phyloP scores from a whole-genome alignment of 345 rosid species.

The Dipteronia sinensis region DNA sequence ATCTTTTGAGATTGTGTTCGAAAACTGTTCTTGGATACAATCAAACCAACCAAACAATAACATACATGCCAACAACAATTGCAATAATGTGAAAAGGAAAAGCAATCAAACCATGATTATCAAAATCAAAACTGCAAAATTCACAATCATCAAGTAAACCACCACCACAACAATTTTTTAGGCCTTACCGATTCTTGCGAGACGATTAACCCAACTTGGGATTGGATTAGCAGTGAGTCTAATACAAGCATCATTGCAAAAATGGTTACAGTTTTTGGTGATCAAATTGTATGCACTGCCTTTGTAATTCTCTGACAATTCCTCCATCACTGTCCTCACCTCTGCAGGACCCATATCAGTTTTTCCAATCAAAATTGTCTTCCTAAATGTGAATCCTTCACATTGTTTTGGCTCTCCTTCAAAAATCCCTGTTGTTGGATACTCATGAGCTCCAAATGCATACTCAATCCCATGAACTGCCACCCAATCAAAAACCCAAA shows the following conservation, averaged over 20 bases:
- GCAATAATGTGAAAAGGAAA: not conserved
- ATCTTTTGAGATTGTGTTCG: not conserved
- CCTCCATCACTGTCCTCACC: slow-evolving; percentile 81
- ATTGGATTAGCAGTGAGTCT: slow-evolving; percentile 79
- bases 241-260: slow-evolving; percentile 86
- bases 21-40: not conserved
- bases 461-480: slow-evolving; percentile 94
- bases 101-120: not conserved
- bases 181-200: slow-evolving; percentile 83
- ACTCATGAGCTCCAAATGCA: slow-evolving; percentile 97
- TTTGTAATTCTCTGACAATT: slow-evolving; percentile 63
- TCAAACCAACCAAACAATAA: not conserved
- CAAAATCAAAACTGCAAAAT: not conserved
- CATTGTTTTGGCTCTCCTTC: slow-evolving; percentile 93
- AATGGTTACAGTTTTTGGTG: slow-evolving; percentile 96
- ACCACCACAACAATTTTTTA: not conserved
- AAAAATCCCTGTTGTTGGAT: slow-evolving; percentile 88
- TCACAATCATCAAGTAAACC: not conserved
- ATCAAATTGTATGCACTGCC: slow-evolving; percentile 92
- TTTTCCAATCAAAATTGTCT: slow-evolving; percentile 82
- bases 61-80: not conserved
- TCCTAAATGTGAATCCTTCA: slow-evolving; percentile 87
- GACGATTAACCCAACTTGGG: slow-evolving; percentile 96
- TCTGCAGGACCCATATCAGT: slow-evolving; percentile 66
- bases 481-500: slow-evolving; percentile 3